Conservation (phyloP, 2,329 filamentous ascomycete species). For the Paraphaeosphaeria sporulosa region DNA sequence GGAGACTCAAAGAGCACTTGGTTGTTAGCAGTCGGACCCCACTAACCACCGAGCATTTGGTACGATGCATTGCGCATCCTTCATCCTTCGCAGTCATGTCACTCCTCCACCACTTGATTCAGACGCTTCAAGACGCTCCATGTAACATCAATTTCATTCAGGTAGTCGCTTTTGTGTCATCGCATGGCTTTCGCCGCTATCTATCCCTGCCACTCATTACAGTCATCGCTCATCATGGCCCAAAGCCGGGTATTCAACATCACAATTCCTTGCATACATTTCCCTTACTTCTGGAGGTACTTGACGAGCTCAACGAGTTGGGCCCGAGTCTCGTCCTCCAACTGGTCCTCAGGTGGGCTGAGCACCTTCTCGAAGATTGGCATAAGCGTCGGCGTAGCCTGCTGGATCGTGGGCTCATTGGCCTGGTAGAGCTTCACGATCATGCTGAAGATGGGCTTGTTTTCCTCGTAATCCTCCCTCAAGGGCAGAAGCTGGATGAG, state of each 20-base stretch:
- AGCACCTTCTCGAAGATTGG: conserved; percentile 78
- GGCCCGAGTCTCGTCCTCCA: conserved; percentile 73
- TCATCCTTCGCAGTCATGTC: not conserved
- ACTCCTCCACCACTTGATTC: not conserved
- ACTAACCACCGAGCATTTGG: not conserved
- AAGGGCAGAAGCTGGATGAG: conserved; percentile 82
- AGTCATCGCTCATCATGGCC: conserved; percentile 16
- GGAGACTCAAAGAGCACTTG: too few species aligned
- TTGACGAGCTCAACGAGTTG: conserved; percentile 71
- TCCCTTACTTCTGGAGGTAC: conserved; percentile 52
- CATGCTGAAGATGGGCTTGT: conserved; percentile 90
- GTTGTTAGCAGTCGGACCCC: not conserved
- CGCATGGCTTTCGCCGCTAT: not conserved
- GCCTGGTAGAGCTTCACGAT: conserved; percentile 83
- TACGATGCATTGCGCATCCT: not conserved
- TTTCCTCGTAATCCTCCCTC: conserved; percentile 95
- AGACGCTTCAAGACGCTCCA: not conserved
- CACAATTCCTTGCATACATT: conserved; percentile 32
- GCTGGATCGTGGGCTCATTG: conserved; percentile 72
- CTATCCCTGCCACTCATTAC: conserved; percentile 1
- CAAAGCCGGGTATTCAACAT: conserved; percentile 20
- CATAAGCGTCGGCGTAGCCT: conserved; percentile 73
- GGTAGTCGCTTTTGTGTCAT: conserved; percentile 10
- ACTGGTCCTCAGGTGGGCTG: conserved; percentile 74
- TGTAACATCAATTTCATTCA: conserved; percentile 18